Evolutionary conservation across 495 filamentous ascomycete species (phyloP).

Genomic region (Aspergillus indologenus): DNA sequence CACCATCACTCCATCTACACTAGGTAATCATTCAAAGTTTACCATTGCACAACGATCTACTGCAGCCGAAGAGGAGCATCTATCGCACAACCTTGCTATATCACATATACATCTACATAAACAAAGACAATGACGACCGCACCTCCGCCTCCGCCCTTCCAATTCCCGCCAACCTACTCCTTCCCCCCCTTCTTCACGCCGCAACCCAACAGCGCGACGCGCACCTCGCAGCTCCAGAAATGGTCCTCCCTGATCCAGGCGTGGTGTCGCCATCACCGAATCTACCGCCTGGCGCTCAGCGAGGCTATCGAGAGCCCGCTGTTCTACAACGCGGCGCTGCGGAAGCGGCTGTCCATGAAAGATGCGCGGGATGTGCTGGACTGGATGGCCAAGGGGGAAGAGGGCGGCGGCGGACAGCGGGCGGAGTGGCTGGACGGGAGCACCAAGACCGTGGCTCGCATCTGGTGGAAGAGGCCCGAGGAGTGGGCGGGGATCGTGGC

Average conservation of each 20-base stretch:
- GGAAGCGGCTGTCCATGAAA: conserved; percentile 54
- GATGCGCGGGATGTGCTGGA: conserved; percentile 69
- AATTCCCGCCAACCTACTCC: conserved; percentile 45
- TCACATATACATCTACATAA: not conserved
- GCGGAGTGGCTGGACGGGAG: conserved; percentile 64
- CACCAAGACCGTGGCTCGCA: conserved; percentile 48
- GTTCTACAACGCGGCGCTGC: conserved; percentile 51
- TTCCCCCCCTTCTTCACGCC: conserved; percentile 58
- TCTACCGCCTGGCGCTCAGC: conserved; percentile 67
- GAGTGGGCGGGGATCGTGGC: conserved; percentile 67
- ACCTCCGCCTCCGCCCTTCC: conserved; percentile 22
- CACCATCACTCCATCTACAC: too few relatives aligned
- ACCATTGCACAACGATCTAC: too few relatives aligned
- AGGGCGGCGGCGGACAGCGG: conserved; percentile 53
- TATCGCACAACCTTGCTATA: too few relatives aligned
- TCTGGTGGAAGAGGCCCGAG: conserved; percentile 69
- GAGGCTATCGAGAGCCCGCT: conserved; percentile 58
- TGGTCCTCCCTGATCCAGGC: conserved; percentile 83
- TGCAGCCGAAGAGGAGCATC: too few relatives aligned
- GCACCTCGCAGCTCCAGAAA: conserved; percentile 70
- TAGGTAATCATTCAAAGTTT: too few relatives aligned
- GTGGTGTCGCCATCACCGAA: conserved; percentile 74
- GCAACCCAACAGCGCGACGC: conserved; percentile 75
- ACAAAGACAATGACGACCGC: conserved; percentile 20
- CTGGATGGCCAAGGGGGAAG: conserved; percentile 64